phyloP scores from a whole-genome alignment of 768 basidiomycete species.

The Tricholoma flavovirens region DNA sequence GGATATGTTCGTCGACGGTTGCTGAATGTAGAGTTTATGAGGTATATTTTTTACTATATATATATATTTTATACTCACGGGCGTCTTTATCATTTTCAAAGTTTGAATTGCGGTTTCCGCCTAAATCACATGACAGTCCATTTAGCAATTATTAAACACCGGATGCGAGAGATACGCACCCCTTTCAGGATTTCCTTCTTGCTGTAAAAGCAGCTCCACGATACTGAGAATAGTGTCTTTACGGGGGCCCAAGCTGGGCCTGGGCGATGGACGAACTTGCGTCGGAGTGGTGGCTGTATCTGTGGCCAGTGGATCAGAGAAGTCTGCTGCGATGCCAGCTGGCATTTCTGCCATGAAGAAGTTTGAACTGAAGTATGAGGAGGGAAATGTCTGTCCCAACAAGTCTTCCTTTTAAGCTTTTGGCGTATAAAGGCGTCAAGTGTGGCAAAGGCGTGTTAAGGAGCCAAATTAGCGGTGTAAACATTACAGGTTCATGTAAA shows the following conservation, averaged over 20 bases:
- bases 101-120: constrained; percentile 34
- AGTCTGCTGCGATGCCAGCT: constrained; percentile 14
- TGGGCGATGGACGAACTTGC: constrained; percentile 24
- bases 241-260: constrained; percentile 19
- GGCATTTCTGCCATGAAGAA: constrained; percentile 11
- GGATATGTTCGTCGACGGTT: constrained; percentile 64
- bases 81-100: constrained; percentile 63
- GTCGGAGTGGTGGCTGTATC: constrained; percentile 14
- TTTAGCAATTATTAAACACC: background rate
- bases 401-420: constrained; percentile 6
- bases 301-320: constrained; percentile 15
- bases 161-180: constrained; percentile 19
- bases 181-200: constrained; percentile 25
- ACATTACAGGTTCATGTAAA: constrained; percentile 3
- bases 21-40: constrained; percentile 28
- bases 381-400: background rate
- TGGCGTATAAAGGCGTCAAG: background rate
- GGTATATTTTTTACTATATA: background rate
- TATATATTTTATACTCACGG: constrained; percentile 40
- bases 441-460: constrained; percentile 16
- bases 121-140: constrained; percentile 16
- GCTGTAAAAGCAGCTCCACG: constrained; percentile 44
- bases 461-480: constrained; percentile 9
- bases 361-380: background rate
- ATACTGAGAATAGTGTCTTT: constrained; percentile 45